These are phyloP conservation scores for Neonectria neomacrospora DNA, from an alignment of 2,329 filamentous ascomycete species.

Conservation along the genomic window DNA sequence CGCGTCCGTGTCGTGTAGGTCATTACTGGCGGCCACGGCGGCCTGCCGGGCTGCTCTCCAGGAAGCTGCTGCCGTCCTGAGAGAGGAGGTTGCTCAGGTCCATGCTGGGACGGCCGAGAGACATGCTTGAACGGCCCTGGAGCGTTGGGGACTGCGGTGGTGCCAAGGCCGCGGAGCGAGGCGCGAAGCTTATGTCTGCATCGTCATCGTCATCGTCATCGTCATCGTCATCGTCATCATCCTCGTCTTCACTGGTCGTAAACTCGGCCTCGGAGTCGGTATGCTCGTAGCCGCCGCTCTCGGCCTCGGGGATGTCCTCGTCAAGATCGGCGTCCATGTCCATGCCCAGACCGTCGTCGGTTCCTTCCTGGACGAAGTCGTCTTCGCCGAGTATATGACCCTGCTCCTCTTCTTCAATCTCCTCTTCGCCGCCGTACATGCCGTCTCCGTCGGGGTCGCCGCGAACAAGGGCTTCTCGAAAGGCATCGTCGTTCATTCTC, in stretches of 20 bases:
- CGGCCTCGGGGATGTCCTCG: constrained; percentile 75
- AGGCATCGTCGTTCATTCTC: constrained; percentile 69
- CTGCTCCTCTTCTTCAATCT: constrained; percentile 64
- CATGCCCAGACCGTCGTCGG: constrained; percentile 43
- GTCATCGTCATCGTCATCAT: constrained; percentile 46
- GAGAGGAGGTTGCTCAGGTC: constrained; percentile 68
- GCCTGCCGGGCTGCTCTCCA: constrained; percentile 65
- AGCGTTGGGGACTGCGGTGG: constrained; percentile 54
- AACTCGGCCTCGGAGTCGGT: constrained; percentile 78
- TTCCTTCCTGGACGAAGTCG: constrained; percentile 58
- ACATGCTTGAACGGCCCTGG: constrained; percentile 43
- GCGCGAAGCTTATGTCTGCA: constrained; percentile 53
- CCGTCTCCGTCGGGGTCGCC: constrained; percentile 60
- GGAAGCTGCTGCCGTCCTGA: constrained; percentile 66
- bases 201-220: constrained; percentile 46
- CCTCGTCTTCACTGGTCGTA: constrained; percentile 60
- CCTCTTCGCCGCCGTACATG: constrained; percentile 65
- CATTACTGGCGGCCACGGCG: constrained; percentile 49
- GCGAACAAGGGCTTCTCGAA: constrained; percentile 67
- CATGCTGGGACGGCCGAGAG: constrained; percentile 58
- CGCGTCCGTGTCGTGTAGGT: constrained; percentile 19
- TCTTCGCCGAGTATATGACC: constrained; percentile 73
- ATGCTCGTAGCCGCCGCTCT: constrained; percentile 76
- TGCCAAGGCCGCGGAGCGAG: constrained; percentile 48
- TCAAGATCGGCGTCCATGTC: constrained; percentile 77